Base-by-base conservation (phyloP, 345 rosid genomes). In the Cardamine resedifolia region DNA sequence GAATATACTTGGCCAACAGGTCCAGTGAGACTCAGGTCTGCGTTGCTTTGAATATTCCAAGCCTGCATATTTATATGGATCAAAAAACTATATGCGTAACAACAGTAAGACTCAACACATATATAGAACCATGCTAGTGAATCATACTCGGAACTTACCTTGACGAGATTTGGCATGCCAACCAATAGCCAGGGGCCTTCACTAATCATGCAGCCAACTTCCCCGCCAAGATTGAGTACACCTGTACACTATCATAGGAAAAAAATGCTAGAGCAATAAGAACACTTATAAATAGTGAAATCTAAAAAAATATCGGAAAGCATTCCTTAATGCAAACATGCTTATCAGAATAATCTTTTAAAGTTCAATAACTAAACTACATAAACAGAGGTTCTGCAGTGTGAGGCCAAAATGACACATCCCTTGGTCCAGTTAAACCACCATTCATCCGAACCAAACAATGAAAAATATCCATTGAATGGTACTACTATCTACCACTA, bases 151-250 rank as follows among this genome's bases (percentile, higher is more conserved):
- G 15, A 55, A 43, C 80, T 70, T 81, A 92, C 99, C 96, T 90
- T 96, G 57, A 95, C 85, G 57, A 83, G 41, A 90, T 92, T 87
- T 36, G 90, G 93, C 68, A 91, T 43, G 63, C 99, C 99, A 77
- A 90, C 84, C 79, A 96, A 88, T 36, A 96, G 76, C 98, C 99
- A 92, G 45, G 99, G 97, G 75, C 97, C 96, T 88, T 96, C 99
- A 81, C 82, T 90, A 56, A 96, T 86, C 88, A 96, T 85, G 85
- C 96, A 96, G 43, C 96, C 97, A 52, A 88, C 87, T 78, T 96
- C 97, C 62, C 90, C 94, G 43, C 94, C 96, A 75, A 84, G 83
- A 85, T 82, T 82, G 71, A 82, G 34, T 33, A 85, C 91, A 57
- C 79, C 81, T 61, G 75, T 69, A 81, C 98, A 96, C 97, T 92